Percentiles rank a stretch among this genome's conserved stretches.
These are phyloP conservation scores for Golubevia sp. DNA, from an alignment of 1,284 basidiomycete species.

Conservation along the genomic window DNA sequence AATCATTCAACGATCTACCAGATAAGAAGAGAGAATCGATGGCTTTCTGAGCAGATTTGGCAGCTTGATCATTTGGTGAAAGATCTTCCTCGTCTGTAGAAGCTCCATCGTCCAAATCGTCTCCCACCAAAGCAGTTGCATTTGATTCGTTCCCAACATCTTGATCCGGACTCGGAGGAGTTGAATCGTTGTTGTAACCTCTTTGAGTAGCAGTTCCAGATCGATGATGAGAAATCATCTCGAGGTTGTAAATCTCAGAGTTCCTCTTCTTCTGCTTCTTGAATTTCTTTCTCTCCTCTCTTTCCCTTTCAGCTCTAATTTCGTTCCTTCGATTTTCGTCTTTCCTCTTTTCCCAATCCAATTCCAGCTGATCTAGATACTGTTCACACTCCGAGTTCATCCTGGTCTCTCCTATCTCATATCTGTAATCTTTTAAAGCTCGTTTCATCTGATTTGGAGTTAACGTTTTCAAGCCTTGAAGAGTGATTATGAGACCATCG, in stretches of 20 bases:
- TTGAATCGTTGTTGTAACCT: conserved; percentile 14
- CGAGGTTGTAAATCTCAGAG: too few relatives aligned
- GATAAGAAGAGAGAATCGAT: conserved; percentile 41
- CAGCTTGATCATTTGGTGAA: conserved; percentile 22
- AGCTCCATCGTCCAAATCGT: conserved; percentile 8
- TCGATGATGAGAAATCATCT: conserved; percentile 15
- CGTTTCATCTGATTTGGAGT: conserved; percentile 95
- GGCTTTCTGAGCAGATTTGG: conserved; percentile 21
- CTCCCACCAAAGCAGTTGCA: not conserved
- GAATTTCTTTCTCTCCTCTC: conserved; percentile 15
- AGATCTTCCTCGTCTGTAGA: conserved; percentile 13
- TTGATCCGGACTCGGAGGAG: conserved; percentile 2
- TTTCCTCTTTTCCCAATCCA: conserved; percentile 92
- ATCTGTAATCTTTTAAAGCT: conserved; percentile 90
- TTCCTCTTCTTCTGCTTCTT: conserved; percentile 10
- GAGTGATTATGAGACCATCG: conserved; percentile 81
- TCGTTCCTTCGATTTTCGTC: conserved; percentile 75
- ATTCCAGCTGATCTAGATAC: conserved; percentile 89
- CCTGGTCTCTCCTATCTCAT: conserved; percentile 85
- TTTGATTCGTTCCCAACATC: not conserved
- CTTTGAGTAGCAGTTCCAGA: conserved; percentile 40
- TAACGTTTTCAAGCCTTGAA: conserved; percentile 81
- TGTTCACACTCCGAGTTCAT: conserved; percentile 94
- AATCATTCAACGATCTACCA: conserved; percentile 42
- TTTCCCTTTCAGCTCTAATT: conserved; percentile 70